Evolutionary conservation across 139 green algal species (phyloP).

Genomic region (Micractinium sp.): DNA sequence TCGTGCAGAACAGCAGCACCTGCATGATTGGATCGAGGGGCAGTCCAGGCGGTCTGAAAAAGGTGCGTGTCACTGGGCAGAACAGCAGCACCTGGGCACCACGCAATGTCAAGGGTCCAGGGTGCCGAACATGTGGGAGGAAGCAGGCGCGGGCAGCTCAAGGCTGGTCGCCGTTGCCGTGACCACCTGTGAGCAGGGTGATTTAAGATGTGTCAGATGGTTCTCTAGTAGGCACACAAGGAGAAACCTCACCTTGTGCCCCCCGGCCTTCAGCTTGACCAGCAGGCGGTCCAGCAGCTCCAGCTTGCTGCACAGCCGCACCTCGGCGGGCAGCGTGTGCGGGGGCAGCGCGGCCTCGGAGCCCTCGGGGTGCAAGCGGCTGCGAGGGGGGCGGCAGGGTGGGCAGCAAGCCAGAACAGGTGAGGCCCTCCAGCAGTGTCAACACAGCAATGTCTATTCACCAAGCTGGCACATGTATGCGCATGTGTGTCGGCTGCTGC

Average conservation of each 20-base stretch:
- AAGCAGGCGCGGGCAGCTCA: too few species aligned
- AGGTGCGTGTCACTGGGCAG: background rate
- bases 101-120: too few species aligned
- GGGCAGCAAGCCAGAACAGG: background rate
- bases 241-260: slow-evolving; percentile 64
- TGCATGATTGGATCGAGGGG: background rate
- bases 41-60: background rate
- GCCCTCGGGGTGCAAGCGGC: slow-evolving; percentile 62
- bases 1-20: slow-evolving; percentile 93
- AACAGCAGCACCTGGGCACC: background rate
- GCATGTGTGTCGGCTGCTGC: too few species aligned
- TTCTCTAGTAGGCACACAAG: too few species aligned
- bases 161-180: too few species aligned
- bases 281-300: slow-evolving; percentile 96
- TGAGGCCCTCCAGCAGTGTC: too few species aligned
- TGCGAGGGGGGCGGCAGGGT: slow-evolving; percentile 28
- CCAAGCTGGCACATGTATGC: too few species aligned
- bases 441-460: too few species aligned
- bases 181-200: too few species aligned
- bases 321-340: slow-evolving; percentile 62
- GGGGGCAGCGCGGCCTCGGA: slow-evolving; percentile 50
- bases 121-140: background rate
- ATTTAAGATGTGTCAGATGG: too few species aligned
- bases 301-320: slow-evolving; percentile 86
- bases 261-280: slow-evolving; percentile 80